Base-by-base conservation (phyloP, 352 stramenopile genomes). In the Phytophthora ramorum region DNA sequence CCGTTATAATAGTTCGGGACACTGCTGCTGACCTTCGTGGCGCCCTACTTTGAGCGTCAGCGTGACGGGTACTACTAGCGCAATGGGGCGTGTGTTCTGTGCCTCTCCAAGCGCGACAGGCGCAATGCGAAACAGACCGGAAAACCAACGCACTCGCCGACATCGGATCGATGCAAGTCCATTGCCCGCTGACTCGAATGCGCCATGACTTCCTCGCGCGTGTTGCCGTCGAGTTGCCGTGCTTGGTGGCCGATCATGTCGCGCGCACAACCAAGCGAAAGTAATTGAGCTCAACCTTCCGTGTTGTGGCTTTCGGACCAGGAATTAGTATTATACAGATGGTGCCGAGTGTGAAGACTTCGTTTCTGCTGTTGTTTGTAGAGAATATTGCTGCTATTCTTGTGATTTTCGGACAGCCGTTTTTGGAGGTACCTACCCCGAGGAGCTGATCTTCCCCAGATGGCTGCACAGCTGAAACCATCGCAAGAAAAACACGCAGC, bases 1-100 rank as follows among this genome's bases (percentile, higher is more conserved):
- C 26, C 35, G 26, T 74, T 32, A 7, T 8, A 32, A 24, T 24
- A 88, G 77, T 81, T 89, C 52, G 73, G 68, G 0, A 79, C 81
- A 20, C 34, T 90, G 17, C 22, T 85, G 50, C 62, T 85, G 19
- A 87, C 81, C 12, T 58, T 90, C 4, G 73, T 78, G 12, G 59
- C 73, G 17, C 81, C 81, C 7, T 66, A 85, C 51, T 88, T 78
- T 56, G 78, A 89, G 50, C 55, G 74, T 17, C 65, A 74, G 7
- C 75, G 75, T 34, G 66, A 69, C 51, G 48, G 61, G 56, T 76
- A 72, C 45, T 71, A 76, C 45, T 63, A 73, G 68, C 12, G 26
- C 51, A 61, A 49, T 22, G 3, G 3, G 22, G 22, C 22, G 22
- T 24, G 22, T 24, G 22, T 24, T 24, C 22, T 24, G 55, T 64